phyloP scores from a whole-genome alignment of 495 filamentous ascomycete genomes.

The Cryomyces minteri region DNA sequence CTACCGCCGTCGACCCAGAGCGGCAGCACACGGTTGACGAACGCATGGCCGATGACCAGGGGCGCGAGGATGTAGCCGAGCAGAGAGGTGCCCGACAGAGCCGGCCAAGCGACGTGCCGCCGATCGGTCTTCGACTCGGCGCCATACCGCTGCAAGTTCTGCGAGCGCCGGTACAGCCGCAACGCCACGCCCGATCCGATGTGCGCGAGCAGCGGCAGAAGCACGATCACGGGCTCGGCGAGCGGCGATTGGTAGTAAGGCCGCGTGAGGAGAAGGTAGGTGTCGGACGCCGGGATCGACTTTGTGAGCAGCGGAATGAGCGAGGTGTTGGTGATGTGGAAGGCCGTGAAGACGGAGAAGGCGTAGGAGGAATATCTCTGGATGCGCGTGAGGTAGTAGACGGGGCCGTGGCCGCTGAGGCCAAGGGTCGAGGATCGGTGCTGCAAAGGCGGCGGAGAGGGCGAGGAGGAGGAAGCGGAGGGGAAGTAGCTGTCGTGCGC shows the following conservation, averaged over 20 bases:
- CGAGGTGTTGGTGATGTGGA: slow-evolving; percentile 57
- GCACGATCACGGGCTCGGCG: slow-evolving; percentile 43
- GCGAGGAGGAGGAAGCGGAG: not conserved
- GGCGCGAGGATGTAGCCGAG: slow-evolving; percentile 50
- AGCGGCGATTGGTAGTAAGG: slow-evolving; percentile 67
- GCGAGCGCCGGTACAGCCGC: slow-evolving; percentile 50
- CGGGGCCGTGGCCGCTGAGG: slow-evolving; percentile 16
- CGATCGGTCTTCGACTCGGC: slow-evolving; percentile 29
- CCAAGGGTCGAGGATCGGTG: slow-evolving; percentile 16
- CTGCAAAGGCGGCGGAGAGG: slow-evolving; percentile 1
- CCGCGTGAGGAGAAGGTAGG: slow-evolving; percentile 42
- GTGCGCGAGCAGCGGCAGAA: slow-evolving; percentile 35
- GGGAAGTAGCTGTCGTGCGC: slow-evolving; percentile 40
- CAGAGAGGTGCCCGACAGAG: slow-evolving; percentile 40
- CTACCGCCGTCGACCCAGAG: slow-evolving; percentile 62
- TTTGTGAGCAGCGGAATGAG: slow-evolving; percentile 40
- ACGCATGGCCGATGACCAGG: slow-evolving; percentile 46
- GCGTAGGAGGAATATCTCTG: slow-evolving; percentile 81
- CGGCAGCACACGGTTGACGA: slow-evolving; percentile 54
- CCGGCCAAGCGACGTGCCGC: slow-evolving; percentile 40
- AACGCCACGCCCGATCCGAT: slow-evolving; percentile 50
- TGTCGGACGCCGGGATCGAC: slow-evolving; percentile 32
- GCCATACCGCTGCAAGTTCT: slow-evolving; percentile 52
- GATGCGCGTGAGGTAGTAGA: slow-evolving; percentile 33
- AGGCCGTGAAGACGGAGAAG: slow-evolving; percentile 54